Percentiles rank a stretch among this genome's conserved stretches.
phyloP scores from a whole-genome alignment of 352 stramenopile genomes.

The Pythium rishiriense region DNA sequence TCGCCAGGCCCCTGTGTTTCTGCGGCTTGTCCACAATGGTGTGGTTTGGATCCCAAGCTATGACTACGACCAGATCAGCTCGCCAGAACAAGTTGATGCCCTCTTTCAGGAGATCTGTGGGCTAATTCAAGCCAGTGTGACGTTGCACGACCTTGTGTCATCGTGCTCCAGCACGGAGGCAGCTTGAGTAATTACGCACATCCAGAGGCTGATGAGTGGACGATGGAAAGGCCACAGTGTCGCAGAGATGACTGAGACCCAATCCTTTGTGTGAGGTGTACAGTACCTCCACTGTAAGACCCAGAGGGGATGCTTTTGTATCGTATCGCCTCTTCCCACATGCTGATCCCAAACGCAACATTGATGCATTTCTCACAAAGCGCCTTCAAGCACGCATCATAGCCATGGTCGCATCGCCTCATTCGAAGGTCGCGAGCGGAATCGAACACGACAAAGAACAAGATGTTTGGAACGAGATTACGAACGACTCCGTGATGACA shows the following conservation, averaged over 20 bases:
- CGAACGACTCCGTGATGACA: neutral
- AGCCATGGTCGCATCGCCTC: slow-evolving; percentile 2
- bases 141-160: neutral
- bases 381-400: neutral
- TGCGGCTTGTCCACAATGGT: slow-evolving; percentile 65
- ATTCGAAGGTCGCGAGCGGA: neutral
- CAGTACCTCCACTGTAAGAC: neutral
- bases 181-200: slow-evolving; percentile 9
- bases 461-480: neutral
- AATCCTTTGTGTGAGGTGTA: neutral
- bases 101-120: slow-evolving; percentile 31
- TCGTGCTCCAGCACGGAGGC: slow-evolving; percentile 10
- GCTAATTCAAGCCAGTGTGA: slow-evolving; percentile 22
- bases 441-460: neutral
- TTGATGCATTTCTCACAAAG: neutral
- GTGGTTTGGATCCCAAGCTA: slow-evolving; percentile 78
- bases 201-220: no score
- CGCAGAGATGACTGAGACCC: neutral
- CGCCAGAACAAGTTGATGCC: slow-evolving; percentile 25
- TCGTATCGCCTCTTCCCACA: slow-evolving; percentile 15
- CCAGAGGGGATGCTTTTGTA: no score
- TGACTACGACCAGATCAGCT: slow-evolving; percentile 65
- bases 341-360: neutral
- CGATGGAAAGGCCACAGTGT: slow-evolving; percentile 2
- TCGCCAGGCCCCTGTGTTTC: slow-evolving; percentile 59